Percentiles rank a stretch among this genome's conserved stretches.
Conservation (phyloP, 2,329 filamentous ascomycete genomes). For the Eurotiales sp. region DNA sequence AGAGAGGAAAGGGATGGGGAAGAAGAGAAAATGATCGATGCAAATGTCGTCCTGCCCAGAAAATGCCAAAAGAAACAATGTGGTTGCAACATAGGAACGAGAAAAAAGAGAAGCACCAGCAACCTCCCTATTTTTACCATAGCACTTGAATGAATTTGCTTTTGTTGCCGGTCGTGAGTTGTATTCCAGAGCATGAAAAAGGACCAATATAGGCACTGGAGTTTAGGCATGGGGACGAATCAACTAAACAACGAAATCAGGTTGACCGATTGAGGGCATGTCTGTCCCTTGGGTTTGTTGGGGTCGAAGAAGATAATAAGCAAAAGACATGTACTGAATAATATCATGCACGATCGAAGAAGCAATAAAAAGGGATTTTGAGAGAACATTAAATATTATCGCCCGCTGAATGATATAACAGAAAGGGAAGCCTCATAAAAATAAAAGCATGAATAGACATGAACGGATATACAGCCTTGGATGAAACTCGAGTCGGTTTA, state of each 20-base stretch:
- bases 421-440: no score
- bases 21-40: no score
- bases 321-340: constrained; percentile 9
- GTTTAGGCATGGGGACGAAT: no score
- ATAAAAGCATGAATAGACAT: background rate
- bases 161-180: background rate
- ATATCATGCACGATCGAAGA: constrained; percentile 13
- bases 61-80: constrained; percentile 13
- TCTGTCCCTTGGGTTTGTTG: constrained; percentile 4
- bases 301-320: background rate
- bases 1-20: constrained; percentile 1
- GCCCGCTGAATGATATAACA: constrained; percentile 12
- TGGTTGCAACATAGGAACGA: background rate
- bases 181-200: background rate
- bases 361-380: no score
- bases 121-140: background rate
- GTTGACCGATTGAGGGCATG: background rate
- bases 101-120: background rate
- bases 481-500: background rate
- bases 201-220: no score
- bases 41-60: constrained; percentile 11
- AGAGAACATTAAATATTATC: constrained; percentile 11
- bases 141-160: background rate
- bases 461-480: background rate
- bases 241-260: no score